These are phyloP conservation scores for Xylaria intraflava DNA, from an alignment of 495 filamentous ascomycete genomes.

Conservation along the genomic window DNA sequence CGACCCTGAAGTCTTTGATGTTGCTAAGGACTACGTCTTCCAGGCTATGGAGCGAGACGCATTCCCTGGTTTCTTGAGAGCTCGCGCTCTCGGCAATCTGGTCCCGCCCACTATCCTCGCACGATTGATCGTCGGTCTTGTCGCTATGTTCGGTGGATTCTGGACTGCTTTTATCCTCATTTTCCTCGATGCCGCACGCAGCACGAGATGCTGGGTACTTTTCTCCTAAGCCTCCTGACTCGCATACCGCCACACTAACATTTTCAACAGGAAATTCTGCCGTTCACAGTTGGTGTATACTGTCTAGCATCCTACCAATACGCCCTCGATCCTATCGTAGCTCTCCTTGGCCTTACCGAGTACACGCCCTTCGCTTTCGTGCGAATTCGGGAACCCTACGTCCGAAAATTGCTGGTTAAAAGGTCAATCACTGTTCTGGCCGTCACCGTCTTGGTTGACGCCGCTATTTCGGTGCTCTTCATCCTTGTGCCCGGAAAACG, in stretches of 20 bases:
- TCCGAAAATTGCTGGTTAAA: conserved; percentile 73
- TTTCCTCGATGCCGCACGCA: conserved; percentile 70
- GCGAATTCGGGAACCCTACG: conserved; percentile 79
- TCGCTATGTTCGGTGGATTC: conserved; percentile 83
- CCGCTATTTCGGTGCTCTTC: conserved; percentile 72
- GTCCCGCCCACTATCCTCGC: conserved; percentile 81
- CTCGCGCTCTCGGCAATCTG: conserved; percentile 90
- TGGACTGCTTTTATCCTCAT: conserved; percentile 92
- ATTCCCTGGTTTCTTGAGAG: conserved; percentile 90
- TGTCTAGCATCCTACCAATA: conserved; percentile 87
- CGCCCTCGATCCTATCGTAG: conserved; percentile 84
- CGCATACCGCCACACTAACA: conserved; percentile 17
- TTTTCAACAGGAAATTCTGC: conserved; percentile 67
- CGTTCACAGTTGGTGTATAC: conserved; percentile 86
- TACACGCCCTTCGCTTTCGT: conserved; percentile 91
- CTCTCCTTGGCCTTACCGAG: conserved; percentile 82
- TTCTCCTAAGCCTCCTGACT: background rate
- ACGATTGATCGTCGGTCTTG: conserved; percentile 75
- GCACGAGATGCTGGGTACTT: conserved; percentile 76
- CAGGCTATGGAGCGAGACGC: conserved; percentile 99
- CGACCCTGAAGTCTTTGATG: conserved; percentile 94
- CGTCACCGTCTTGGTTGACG: conserved; percentile 66
- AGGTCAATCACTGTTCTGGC: conserved; percentile 69
- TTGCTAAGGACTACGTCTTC: conserved; percentile 97
- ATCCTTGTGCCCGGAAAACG: conserved; percentile 88